Base-by-base conservation (phyloP, 2,329 filamentous ascomycete species). In the Diplodia seriata region DNA sequence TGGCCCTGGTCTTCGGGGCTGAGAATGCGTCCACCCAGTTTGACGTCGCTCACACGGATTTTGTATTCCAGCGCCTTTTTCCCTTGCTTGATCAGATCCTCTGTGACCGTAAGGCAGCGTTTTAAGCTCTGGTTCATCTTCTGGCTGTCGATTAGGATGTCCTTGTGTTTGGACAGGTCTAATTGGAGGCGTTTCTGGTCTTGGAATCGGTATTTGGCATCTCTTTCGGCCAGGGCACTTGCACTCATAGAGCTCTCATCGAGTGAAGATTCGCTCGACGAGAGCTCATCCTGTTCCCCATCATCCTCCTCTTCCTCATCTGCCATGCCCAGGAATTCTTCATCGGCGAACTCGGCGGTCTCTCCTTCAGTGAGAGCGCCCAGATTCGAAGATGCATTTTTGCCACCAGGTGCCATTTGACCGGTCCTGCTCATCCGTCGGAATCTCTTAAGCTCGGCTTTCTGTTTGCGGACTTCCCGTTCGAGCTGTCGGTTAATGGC, bases 61-160 rank as follows among this genome's bases (percentile, higher is more conserved):
- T 87, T 85, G 76, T 97, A 97, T 57, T 91, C 90, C 2, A 99
- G 85, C 0, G 95, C 95, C 76, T 92, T 94, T 75, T 89, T 91
- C 6, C 91, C 95, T 73, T 97, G 93, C 59, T 87, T 90, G 77
- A 99, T 97, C 54, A 99, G 85, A 70, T 91, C 90, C 76, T 99
- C 94, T 0, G 94, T 96, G 87, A 92, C 94, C 71, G 89, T 89
- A 40, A 97, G 85, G 77, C 95, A 99, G 57, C 92, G 87, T 78
- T 93, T 96, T 55, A 99, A 86, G 77, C 92, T 97, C 77, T 96
- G 92, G 76, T 97, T 98, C 84, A 98, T 93, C 81, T 93, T 96
- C 75, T 97, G 93, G 72, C 91, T 95, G 76, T 97, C 94, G 49
- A 93, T 83, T 9, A 99, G 86, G 1, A 98, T 83, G 74, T 97